Conservation (phyloP, 2,329 filamentous ascomycete genomes). For the Trichoderma sp. region DNA sequence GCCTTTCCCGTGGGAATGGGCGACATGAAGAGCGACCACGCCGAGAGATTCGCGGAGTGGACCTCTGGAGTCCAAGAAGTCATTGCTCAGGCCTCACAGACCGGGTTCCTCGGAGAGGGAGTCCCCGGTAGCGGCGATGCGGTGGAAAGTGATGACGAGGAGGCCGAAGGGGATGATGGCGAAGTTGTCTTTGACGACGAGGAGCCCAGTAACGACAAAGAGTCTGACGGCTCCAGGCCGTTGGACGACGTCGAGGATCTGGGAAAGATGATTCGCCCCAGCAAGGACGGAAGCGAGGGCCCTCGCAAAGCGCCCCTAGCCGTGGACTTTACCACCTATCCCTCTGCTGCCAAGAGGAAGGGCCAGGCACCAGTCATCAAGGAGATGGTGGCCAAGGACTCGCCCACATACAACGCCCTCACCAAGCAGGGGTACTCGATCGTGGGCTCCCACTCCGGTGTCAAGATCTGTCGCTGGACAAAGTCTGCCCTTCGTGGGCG, state of each 20-base stretch:
- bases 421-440: constrained; percentile 98
- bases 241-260: constrained; percentile 86
- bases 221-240: constrained; percentile 41
- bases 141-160: constrained; percentile 78
- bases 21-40: constrained; percentile 76
- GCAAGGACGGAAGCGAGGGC: constrained; percentile 38
- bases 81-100: constrained; percentile 64
- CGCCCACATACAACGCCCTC: constrained; percentile 83
- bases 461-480: constrained; percentile 98
- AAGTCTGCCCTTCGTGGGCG: constrained; percentile 93
- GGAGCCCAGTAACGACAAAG: constrained; percentile 41
- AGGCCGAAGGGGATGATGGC: constrained; percentile 60
- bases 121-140: constrained; percentile 81
- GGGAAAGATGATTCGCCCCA: constrained; percentile 62
- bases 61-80: constrained; percentile 71
- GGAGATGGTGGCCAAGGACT: constrained; percentile 91
- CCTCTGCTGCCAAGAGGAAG: constrained; percentile 52
- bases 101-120: constrained; percentile 62
- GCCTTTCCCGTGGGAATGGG: constrained; percentile 88
- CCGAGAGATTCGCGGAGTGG: constrained; percentile 75
- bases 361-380: constrained; percentile 58
- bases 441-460: constrained; percentile 90
- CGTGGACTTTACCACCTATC: constrained; percentile 82
- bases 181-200: constrained; percentile 52
- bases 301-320: constrained; percentile 59